Conservation (phyloP, 768 basidiomycete genomes). For the Trametes maxima region DNA sequence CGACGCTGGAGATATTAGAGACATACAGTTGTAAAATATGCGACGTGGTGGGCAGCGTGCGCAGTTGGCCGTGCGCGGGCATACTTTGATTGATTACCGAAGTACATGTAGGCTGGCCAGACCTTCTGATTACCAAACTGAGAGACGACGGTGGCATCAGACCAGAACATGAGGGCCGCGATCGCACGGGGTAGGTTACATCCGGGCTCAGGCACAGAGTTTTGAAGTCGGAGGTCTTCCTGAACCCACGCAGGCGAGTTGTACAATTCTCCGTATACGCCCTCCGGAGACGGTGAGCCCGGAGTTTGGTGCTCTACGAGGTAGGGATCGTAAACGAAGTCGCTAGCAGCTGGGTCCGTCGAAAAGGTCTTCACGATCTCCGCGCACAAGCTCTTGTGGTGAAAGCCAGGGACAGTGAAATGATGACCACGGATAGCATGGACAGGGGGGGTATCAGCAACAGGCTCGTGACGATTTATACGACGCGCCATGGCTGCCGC, state of each 20-base stretch:
- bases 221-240: conserved; percentile 11
- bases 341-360: not conserved
- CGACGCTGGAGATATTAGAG: not conserved
- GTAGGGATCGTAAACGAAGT: conserved; percentile 17
- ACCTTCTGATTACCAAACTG: conserved; percentile 33
- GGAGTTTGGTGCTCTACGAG: not conserved
- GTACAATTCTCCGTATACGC: conserved; percentile 23
- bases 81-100: conserved; percentile 49
- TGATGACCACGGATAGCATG: conserved; percentile 27
- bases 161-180: conserved; percentile 35
- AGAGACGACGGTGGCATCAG: conserved; percentile 35
- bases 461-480: not conserved
- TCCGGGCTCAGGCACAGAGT: conserved; percentile 23
- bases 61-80: conserved; percentile 32
- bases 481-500: not conserved
- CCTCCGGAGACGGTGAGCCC: not conserved
- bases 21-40: conserved; percentile 45
- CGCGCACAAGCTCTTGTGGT: conserved; percentile 28
- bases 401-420: conserved; percentile 34
- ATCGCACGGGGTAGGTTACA: conserved; percentile 15
- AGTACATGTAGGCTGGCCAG: conserved; percentile 45
- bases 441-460: conserved; percentile 19
- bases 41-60: conserved; percentile 42
- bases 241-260: conserved; percentile 20
- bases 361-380: conserved; percentile 4